phyloP scores from a whole-genome alignment of 768 basidiomycete genomes.

The Dentipellis sp. region DNA sequence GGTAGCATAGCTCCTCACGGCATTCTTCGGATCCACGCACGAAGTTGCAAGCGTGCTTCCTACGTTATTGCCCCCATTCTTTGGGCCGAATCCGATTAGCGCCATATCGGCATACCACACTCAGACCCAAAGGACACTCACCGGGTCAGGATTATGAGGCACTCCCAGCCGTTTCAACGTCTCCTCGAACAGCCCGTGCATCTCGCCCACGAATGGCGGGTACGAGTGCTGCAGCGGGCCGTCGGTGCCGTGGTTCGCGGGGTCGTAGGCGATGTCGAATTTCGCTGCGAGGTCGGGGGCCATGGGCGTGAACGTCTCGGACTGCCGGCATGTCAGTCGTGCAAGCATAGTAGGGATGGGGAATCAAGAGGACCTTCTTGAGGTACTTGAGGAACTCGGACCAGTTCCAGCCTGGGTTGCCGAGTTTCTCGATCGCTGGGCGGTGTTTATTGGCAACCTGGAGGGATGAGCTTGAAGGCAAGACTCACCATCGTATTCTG shows the following conservation, averaged over 20 bases:
- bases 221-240: not conserved
- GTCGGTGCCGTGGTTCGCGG: not conserved
- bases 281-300: not conserved
- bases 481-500: not conserved
- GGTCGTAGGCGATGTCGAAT: not conserved
- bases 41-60: not conserved
- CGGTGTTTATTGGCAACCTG: not conserved
- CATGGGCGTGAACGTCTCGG: not conserved
- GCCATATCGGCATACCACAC: not conserved
- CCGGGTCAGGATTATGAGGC: not conserved
- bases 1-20: not conserved
- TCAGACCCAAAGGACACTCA: not conserved
- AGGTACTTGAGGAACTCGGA: not conserved
- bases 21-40: not conserved
- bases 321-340: not conserved
- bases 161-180: not conserved
- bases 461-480: not conserved
- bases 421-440: not conserved
- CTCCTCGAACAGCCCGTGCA: not conserved
- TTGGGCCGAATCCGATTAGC: not conserved
- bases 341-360: not conserved
- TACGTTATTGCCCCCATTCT: not conserved
- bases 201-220: not conserved
- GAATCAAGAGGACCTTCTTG: not conserved
- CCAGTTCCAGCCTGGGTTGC: not conserved